Base-by-base conservation (phyloP, 148 eudicot species). In the Drosera capensis region DNA sequence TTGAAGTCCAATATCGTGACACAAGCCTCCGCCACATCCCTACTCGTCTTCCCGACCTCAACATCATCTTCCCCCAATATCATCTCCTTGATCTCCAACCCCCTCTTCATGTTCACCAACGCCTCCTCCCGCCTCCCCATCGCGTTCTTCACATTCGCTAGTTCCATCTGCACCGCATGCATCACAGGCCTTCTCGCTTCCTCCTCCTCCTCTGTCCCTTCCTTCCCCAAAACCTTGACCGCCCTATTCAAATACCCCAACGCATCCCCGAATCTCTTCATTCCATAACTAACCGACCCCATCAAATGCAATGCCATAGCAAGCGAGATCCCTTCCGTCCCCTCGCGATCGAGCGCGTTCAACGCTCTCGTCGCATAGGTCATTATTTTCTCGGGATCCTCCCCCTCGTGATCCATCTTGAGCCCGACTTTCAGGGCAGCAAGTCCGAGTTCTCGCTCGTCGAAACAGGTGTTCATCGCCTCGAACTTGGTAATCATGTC, bases 81-180 rank as follows among this genome's bases (percentile, higher is more conserved):
- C 61, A 57, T 45, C 51, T 75, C 80, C 57, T 90, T 80, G 48
- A 90, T 59, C 52, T 78, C 92, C 68, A 90, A 59, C 23, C 84
- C 47, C 40, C 69, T 80, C 58, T 56, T 75, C 6, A 83, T 55
- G 73, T 80, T 65, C 34, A 23, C 73, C 20, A 88, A 49, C 20
- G 74, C 94, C 52, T 85, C 99, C 57, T 92, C 99, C 31, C 95
- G 73, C 68, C 95, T 76, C 16, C 95, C 99, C 82, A 80, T 54
- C 0, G 82, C 95, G 6, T 69, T 80, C 85, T 80, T 84, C 5
- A 71, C 64, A 49, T 80, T 85, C 25, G 74, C 82, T 51, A 90
- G 60, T 37, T 78, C 95, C n/a, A 74, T 68, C 42, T 71, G 88
- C 59, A 92, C 94, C n/a, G 85, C 86, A 45, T 81, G 88, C 15